phyloP scores from a whole-genome alignment of 495 filamentous ascomycete species.

The Penicillium silybi region DNA sequence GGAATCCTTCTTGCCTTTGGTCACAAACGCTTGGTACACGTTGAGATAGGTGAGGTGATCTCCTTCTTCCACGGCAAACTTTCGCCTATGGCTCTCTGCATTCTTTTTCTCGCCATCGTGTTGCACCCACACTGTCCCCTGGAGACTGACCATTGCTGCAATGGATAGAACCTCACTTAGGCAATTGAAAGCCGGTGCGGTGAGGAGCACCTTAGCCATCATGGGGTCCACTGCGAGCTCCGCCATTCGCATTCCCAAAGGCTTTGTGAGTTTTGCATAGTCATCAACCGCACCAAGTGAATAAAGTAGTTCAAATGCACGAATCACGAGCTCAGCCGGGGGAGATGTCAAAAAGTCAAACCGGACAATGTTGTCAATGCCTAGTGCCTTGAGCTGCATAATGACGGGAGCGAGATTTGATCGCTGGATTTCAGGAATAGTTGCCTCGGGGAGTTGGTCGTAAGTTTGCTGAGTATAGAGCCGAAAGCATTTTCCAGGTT shows the following conservation, averaged over 20 bases:
- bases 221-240: slow-evolving; percentile 94
- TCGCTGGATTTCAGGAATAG: slow-evolving; percentile 86
- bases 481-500: slow-evolving; percentile 90
- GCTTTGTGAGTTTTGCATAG: slow-evolving; percentile 87
- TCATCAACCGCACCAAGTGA: slow-evolving; percentile 85
- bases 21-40: slow-evolving; percentile 86
- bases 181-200: slow-evolving; percentile 71
- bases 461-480: slow-evolving; percentile 82
- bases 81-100: slow-evolving; percentile 67
- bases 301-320: slow-evolving; percentile 85
- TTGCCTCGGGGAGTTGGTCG: slow-evolving; percentile 65
- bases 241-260: slow-evolving; percentile 85
- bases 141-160: slow-evolving; percentile 89
- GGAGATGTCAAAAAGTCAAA: slow-evolving; percentile 90
- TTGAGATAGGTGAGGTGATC: slow-evolving; percentile 95
- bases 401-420: slow-evolving; percentile 88
- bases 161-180: slow-evolving; percentile 84
- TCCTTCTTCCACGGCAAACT: slow-evolving; percentile 90
- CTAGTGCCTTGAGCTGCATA: slow-evolving; percentile 91
- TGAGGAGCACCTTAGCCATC: slow-evolving; percentile 88
- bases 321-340: slow-evolving; percentile 80
- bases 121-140: slow-evolving; percentile 76
- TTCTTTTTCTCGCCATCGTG: slow-evolving; percentile 71
- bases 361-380: slow-evolving; percentile 90
- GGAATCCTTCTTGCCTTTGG: slow-evolving; percentile 76